These are phyloP conservation scores for Rubus idaeus DNA, from an alignment of 306 rosid species.

Conservation along the genomic window DNA sequence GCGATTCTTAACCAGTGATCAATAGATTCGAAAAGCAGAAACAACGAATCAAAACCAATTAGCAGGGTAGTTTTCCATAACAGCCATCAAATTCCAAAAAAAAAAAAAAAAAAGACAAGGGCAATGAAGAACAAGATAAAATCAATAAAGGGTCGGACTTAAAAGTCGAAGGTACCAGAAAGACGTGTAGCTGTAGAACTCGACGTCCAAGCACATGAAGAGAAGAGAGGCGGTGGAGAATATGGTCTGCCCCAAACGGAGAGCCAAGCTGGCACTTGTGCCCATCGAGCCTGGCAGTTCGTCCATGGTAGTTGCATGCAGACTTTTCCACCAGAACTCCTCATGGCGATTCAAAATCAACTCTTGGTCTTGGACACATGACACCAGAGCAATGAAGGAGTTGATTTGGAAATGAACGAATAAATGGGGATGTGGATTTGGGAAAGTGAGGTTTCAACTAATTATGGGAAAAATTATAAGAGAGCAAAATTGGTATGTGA, in stretches of 20 bases:
- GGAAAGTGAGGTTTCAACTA: slow-evolving; percentile 7
- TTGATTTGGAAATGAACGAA: background rate
- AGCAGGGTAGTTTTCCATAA: background rate
- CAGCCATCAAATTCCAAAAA: too few relatives aligned
- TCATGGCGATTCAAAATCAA: slow-evolving; percentile 25
- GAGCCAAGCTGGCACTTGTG: slow-evolving; percentile 89
- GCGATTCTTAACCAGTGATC: background rate
- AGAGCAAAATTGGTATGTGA: slow-evolving; percentile 7
- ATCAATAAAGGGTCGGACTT: slow-evolving; percentile 14
- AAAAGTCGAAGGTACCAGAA: slow-evolving; percentile 43
- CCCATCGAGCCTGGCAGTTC: slow-evolving; percentile 92
- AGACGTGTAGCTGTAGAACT: slow-evolving; percentile 77
- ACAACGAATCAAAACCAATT: background rate
- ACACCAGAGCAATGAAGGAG: slow-evolving; percentile 16
- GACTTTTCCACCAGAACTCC: background rate
- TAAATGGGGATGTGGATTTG: background rate
- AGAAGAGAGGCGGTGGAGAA: slow-evolving; percentile 86
- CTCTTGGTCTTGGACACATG: slow-evolving; percentile 28
- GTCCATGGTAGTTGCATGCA: slow-evolving; percentile 52
- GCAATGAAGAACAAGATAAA: background rate
- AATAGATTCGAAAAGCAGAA: slow-evolving; percentile 4
- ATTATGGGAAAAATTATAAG: background rate
- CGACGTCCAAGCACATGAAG: slow-evolving; percentile 75
- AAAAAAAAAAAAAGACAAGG: too few relatives aligned
- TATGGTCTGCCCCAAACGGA: slow-evolving; percentile 83